Conservation (phyloP, 257 asterid genomes). For the Eucommia ulmoides region DNA sequence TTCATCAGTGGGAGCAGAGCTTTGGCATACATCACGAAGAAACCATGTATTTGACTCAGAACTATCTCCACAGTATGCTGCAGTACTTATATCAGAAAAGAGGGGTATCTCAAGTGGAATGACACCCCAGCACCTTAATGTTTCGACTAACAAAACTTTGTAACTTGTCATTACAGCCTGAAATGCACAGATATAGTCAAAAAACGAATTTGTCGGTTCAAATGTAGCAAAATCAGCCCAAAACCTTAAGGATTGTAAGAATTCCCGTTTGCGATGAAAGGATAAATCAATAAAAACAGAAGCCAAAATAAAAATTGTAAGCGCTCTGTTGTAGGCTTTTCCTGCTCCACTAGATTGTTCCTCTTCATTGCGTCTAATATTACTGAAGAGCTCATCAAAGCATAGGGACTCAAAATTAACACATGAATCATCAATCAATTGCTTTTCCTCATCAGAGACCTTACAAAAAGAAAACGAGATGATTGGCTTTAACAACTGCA, state of each 20-base stretch:
- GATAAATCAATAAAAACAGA: conserved; percentile 67
- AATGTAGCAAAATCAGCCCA: conserved; percentile 64
- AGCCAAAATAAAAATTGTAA: conserved; percentile 64
- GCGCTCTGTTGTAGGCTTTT: conserved; percentile 45
- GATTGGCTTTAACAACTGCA: conserved; percentile 68
- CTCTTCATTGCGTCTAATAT: conserved; percentile 22
- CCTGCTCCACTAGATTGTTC: conserved; percentile 21
- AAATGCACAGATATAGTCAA: conserved; percentile 75
- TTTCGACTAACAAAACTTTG: conserved; percentile 37
- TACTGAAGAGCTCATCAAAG: conserved; percentile 62
- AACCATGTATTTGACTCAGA: conserved; percentile 36
- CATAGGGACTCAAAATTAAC: conserved; percentile 73
- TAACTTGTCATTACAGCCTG: conserved; percentile 73
- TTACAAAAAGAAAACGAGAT: conserved; percentile 56
- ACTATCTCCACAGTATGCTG: conserved; percentile 24
- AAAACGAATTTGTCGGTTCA: conserved; percentile 43
- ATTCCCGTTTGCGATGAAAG: conserved; percentile 39
- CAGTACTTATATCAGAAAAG: conserved; percentile 29
- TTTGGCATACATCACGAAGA: conserved; percentile 42
- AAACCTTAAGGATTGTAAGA: conserved; percentile 34
- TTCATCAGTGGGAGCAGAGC: conserved; percentile 21
- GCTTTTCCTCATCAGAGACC: conserved; percentile 51
- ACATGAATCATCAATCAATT: conserved; percentile 36
- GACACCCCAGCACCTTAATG: conserved; percentile 44
- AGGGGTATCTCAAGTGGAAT: conserved; percentile 40